phyloP scores from a whole-genome alignment of 306 rosid genomes.

The Gastrolobium villosum region DNA sequence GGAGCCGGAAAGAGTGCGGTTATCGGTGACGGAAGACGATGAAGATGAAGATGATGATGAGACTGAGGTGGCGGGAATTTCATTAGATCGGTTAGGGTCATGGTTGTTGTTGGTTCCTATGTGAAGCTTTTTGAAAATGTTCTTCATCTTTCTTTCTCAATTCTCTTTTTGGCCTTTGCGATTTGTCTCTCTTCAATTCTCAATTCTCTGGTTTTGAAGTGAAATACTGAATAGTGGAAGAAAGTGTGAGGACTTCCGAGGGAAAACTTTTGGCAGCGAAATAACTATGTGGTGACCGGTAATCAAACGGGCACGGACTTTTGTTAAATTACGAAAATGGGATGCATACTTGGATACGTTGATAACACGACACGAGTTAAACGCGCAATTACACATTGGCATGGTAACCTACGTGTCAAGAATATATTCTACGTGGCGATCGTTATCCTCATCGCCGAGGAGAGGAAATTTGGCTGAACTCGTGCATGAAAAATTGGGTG shows the following conservation, averaged over 20 bases:
- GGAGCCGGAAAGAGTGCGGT: conserved; percentile 49
- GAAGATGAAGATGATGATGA: conserved; percentile 18
- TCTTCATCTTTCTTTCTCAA: conserved; percentile 67
- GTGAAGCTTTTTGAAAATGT: conserved; percentile 99
- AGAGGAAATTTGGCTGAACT: too few relatives aligned
- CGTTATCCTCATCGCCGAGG: too few relatives aligned
- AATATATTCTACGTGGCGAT: conserved; percentile 9
- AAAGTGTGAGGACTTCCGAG: conserved; percentile 38
- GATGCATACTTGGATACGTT: conserved; percentile 26
- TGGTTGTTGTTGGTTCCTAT: conserved; percentile 75
- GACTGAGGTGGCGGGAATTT: conserved; percentile 50
- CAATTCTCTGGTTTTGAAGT: background rate
- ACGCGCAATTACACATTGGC: conserved; percentile 3
- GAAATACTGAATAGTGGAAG: background rate
- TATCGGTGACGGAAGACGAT: conserved; percentile 61
- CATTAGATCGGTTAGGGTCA: conserved; percentile 82
- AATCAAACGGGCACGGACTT: background rate
- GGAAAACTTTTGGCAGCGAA: conserved; percentile 49
- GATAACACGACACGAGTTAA: background rate
- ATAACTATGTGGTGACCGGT: conserved; percentile 11
- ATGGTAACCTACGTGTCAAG: conserved; percentile 30
- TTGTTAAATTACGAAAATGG: conserved; percentile 29
- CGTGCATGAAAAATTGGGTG: too few relatives aligned
- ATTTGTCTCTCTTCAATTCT: too few relatives aligned
- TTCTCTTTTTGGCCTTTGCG: conserved; percentile 14